Percentiles rank a stretch among this genome's conserved stretches.
Conservation (phyloP, 2,329 filamentous ascomycete genomes). For the Aspergillus latus region DNA sequence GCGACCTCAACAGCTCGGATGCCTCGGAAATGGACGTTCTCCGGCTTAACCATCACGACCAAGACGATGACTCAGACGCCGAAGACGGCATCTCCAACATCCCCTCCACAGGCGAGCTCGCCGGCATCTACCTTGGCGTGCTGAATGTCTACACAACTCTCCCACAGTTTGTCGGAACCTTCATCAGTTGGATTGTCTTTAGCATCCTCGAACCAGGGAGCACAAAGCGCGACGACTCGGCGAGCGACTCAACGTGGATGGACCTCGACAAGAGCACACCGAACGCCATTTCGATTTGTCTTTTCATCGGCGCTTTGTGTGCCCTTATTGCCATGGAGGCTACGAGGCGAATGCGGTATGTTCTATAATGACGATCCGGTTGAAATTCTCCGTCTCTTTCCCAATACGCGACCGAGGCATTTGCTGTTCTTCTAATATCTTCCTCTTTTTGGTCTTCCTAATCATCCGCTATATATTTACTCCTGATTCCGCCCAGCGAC, state of each 20-base stretch:
- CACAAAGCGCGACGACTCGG: constrained; percentile 52
- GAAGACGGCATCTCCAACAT: constrained; percentile 38
- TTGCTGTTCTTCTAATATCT: background rate
- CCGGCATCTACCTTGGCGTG: constrained; percentile 93
- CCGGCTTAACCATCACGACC: constrained; percentile 56
- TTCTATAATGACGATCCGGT: constrained; percentile 19
- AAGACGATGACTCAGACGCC: constrained; percentile 42
- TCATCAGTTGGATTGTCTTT: constrained; percentile 92
- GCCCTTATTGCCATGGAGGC: constrained; percentile 58
- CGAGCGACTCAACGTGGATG: constrained; percentile 49
- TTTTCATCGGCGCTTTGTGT: constrained; percentile 80
- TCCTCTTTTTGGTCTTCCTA: background rate
- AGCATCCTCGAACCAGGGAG: constrained; percentile 80
- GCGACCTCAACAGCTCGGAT: constrained; percentile 42
- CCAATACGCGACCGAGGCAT: background rate
- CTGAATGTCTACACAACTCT: constrained; percentile 94
- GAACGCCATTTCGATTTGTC: constrained; percentile 87
- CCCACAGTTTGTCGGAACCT: constrained; percentile 90
- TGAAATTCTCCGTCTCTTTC: background rate
- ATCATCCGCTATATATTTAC: background rate
- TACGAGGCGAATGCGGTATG: constrained; percentile 51
- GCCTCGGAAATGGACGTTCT: constrained; percentile 47
- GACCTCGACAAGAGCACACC: constrained; percentile 62
- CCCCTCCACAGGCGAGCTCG: constrained; percentile 69
- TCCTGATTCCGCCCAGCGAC: background rate